These are phyloP conservation scores for Goffeauzyma gilvescens DNA, from an alignment of 768 basidiomycete genomes.

Conservation along the genomic window DNA sequence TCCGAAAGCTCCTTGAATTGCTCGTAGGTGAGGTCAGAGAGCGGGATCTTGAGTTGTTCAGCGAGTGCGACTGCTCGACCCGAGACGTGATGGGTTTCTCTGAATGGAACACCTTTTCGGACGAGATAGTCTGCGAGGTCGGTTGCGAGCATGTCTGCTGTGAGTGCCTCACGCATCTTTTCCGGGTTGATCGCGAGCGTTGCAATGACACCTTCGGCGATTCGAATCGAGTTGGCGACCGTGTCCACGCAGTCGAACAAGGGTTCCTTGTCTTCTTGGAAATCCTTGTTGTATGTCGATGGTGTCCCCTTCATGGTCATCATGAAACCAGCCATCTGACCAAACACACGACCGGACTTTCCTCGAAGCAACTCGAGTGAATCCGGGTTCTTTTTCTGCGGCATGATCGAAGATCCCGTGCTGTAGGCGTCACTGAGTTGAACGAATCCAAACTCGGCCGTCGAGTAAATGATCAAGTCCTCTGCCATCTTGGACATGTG, in stretches of 20 bases:
- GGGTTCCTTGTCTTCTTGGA: constrained; percentile 97
- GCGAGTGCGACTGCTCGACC: constrained; percentile 90
- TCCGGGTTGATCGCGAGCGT: constrained; percentile 78
- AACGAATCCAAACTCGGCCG: constrained; percentile 91
- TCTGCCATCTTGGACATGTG: constrained; percentile 90
- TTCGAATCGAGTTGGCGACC: constrained; percentile 65
- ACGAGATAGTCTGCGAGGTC: constrained; percentile 97
- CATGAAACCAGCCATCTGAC: constrained; percentile 91
- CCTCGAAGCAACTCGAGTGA: constrained; percentile 87
- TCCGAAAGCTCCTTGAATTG: constrained; percentile 60
- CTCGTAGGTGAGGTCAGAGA: constrained; percentile 57
- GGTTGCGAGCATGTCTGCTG: constrained; percentile 97
- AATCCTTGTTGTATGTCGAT: constrained; percentile 97
- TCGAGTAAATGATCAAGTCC: constrained; percentile 89
- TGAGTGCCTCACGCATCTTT: constrained; percentile 75
- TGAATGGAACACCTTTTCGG: constrained; percentile 94
- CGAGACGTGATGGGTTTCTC: constrained; percentile 95
- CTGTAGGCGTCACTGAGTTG: constrained; percentile 95
- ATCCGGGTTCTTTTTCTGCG: constrained; percentile 97
- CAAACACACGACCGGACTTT: constrained; percentile 85
- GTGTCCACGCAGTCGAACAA: constrained; percentile 86
- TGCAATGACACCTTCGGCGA: constrained; percentile 83
- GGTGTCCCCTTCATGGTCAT: constrained; percentile 95
- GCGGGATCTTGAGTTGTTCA: constrained; percentile 57
- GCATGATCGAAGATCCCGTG: constrained; percentile 99